Evolutionary conservation across 2,329 filamentous ascomycete species (phyloP).

Genomic region (Colletotrichum magnum): DNA sequence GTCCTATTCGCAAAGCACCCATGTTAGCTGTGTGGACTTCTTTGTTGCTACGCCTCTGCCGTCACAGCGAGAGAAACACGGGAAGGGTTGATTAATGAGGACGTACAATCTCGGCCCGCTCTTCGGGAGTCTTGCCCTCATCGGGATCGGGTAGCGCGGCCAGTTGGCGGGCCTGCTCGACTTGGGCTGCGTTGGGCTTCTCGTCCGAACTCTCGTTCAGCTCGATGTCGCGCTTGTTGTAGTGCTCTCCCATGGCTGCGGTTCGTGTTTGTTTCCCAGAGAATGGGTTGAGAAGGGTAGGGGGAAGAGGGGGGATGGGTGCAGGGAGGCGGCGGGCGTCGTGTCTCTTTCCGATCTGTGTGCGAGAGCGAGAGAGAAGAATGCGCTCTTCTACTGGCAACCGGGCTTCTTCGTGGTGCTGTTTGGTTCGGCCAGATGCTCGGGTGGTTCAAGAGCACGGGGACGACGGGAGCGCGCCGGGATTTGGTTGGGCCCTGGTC

Average conservation of each 20-base stretch:
- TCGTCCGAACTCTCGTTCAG: conserved; percentile 36
- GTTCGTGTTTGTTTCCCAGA: neutral
- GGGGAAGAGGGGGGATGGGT: neutral
- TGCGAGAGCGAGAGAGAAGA: neutral
- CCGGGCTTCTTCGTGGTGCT: neutral
- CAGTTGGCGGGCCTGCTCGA: conserved; percentile 47
- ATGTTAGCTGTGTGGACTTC: conserved; percentile 12
- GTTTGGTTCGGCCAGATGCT: conserved; percentile 12
- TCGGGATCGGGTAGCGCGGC: conserved; percentile 62
- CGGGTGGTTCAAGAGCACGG: conserved; percentile 22
- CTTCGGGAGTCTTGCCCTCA: conserved; percentile 74
- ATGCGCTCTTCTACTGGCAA: neutral
- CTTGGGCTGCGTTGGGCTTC: conserved; percentile 38
- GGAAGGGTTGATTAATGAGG: neutral
- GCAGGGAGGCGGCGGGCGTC: conserved; percentile 4
- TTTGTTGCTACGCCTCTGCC: neutral
- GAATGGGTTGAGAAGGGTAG: neutral
- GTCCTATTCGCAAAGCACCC: conserved; percentile 61
- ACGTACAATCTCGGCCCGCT: conserved; percentile 72
- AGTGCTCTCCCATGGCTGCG: conserved; percentile 30
- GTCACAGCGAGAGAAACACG: neutral
- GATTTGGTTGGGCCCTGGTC: no score
- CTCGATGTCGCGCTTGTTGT: conserved; percentile 38
- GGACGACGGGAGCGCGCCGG: conserved; percentile 5
- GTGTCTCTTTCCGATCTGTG: conserved; percentile 7